phyloP scores from a whole-genome alignment of 192 early-diverging fungal species.

The Backusella luteola region DNA sequence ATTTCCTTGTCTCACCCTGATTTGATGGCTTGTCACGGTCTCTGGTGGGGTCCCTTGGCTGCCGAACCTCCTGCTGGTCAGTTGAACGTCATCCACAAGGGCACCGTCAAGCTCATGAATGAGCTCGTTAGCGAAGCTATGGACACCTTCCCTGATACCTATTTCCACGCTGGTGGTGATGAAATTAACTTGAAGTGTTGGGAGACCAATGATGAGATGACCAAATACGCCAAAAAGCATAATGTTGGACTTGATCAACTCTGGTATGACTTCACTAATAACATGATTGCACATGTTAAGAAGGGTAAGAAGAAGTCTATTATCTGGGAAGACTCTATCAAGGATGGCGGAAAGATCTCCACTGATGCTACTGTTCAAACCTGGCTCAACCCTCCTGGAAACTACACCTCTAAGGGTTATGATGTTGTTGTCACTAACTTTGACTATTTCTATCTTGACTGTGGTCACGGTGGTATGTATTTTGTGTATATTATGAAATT shows the following conservation, averaged over 20 bases:
- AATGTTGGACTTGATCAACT: conserved; percentile 17
- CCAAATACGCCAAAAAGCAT: conserved; percentile 24
- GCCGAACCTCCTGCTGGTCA: conserved; percentile 83
- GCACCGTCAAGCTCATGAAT: conserved; percentile 57
- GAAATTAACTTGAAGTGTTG: conserved; percentile 69
- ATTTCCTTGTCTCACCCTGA: conserved; percentile 46
- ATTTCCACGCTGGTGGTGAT: conserved; percentile 77
- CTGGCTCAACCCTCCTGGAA: conserved; percentile 57
- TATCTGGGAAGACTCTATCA: conserved; percentile 79
- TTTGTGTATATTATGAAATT: not conserved
- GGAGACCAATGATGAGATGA: conserved; percentile 34
- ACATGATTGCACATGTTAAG: conserved; percentile 16
- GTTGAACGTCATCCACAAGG: conserved; percentile 64
- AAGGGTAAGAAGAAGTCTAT: conserved; percentile 46
- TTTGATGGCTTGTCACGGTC: conserved; percentile 56
- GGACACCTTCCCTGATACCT: conserved; percentile 63
- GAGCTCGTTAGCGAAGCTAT: conserved; percentile 60
- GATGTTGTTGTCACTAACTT: conserved; percentile 59
- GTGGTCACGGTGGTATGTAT: conserved; percentile 57
- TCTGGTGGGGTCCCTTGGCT: conserved; percentile 62
- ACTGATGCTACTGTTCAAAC: conserved; percentile 64
- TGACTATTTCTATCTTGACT: conserved; percentile 72
- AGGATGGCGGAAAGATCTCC: conserved; percentile 38
- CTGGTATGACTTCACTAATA: conserved; percentile 25
- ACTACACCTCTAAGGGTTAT: conserved; percentile 61